Evolutionary conservation across 2,329 filamentous ascomycete genomes (phyloP), one percentile per base, ranked within the genome.

Genomic region (Pezicula radicicola): DNA sequence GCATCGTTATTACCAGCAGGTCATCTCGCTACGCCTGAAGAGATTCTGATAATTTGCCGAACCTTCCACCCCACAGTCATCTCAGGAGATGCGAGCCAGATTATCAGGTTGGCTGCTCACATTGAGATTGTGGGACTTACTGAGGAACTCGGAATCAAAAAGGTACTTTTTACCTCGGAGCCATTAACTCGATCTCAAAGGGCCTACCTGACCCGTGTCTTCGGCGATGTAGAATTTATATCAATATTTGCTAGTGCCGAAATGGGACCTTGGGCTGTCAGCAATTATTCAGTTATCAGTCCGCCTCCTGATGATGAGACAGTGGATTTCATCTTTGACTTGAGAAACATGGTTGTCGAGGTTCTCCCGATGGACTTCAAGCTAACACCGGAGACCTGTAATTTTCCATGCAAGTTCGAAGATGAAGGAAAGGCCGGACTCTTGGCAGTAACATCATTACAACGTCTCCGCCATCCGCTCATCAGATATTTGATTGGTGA

Each of bases 281-380:
- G 15, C 13, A 35, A 36, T 6, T 36, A 35, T 47, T 33, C 30
- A 4, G 25, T 47, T 12, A 36, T 33, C 12, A 33, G 15, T 19
- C 30, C 30, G 12, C 27, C 27, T 15, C 45, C 28, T 30, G 27
- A 47, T 25, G 45, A 47, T n/a, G 45, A 47, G n/a, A 18, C 27
- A 16, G 25, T 16, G 16, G 45, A 47, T n/a, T 47, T 47, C 4
- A 47, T 47, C 6, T 47, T 47, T 27, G 45, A 47, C 45, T 21
- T 15, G n/a, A 30, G 45, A 15, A 21, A 33, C 5, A 47, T 47
- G 45, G 19, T 47, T 12, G 27, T 47, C 5, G 45, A 47, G 27
- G 45, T 47, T 21, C 21, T 47, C 15, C 45, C 45, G 10, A 18
- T 47, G 45, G 45, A 37, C 3, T 16, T 47, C 18, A 33, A 47